phyloP scores from a whole-genome alignment of 208 protist species.

The Tritrichomonas musculus region DNA sequence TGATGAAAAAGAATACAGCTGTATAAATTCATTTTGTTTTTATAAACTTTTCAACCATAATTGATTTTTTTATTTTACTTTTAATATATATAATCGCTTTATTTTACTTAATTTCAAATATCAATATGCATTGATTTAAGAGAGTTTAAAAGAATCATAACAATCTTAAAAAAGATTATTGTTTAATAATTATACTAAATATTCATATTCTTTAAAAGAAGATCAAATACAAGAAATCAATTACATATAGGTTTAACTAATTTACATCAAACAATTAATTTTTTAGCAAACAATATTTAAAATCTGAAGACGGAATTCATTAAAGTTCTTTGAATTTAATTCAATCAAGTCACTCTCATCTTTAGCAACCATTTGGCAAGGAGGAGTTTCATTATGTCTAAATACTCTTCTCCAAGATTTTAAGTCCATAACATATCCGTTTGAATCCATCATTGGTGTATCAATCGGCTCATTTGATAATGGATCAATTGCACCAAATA shows the following conservation, averaged over 20 bases:
- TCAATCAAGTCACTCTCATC: background rate
- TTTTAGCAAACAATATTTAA: conserved; percentile 5
- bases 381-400: background rate
- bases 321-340: background rate
- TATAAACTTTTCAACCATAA: no score
- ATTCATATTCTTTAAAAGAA: background rate
- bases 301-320: background rate
- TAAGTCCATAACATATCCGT: background rate
- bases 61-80: no score
- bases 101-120: no score
- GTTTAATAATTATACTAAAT: background rate
- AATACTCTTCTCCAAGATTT: background rate
- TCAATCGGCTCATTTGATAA: background rate
- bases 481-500: background rate
- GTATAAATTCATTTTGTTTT: no score
- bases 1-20: no score
- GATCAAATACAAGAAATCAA: background rate
- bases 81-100: no score
- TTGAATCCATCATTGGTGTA: conserved; percentile 8
- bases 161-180: background rate
- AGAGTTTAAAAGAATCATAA: no score
- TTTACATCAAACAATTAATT: background rate
- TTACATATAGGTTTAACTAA: background rate
- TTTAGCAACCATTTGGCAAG: no score
- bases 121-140: no score